phyloP scores from a whole-genome alignment of 805 yeast genomes.

The Teunomyces aglyptinius region DNA sequence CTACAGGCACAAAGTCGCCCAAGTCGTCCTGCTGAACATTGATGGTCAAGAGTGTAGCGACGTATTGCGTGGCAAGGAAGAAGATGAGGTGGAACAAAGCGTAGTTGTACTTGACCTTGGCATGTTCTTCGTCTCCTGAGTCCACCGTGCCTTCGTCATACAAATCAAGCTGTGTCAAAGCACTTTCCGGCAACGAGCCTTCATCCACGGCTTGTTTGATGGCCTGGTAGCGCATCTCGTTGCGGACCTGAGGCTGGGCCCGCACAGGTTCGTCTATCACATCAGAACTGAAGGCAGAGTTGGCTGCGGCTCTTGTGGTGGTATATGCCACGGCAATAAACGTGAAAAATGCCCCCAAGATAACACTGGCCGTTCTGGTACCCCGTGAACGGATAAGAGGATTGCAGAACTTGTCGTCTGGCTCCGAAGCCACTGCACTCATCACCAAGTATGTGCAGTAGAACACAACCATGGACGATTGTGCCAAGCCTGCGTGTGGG shows the following conservation, averaged over 20 bases:
- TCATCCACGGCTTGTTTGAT: constrained; percentile 92
- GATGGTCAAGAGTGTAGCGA: constrained; percentile 88
- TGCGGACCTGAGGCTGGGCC: constrained; percentile 47
- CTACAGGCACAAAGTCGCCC: constrained; percentile 94
- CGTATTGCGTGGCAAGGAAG: constrained; percentile 94
- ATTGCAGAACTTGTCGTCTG: constrained; percentile 89
- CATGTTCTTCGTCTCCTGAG: constrained; percentile 49
- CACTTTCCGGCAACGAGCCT: constrained; percentile 92
- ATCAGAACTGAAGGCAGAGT: constrained; percentile 42
- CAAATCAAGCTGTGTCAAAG: constrained; percentile 71
- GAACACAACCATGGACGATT: constrained; percentile 90
- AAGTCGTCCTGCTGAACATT: constrained; percentile 80
- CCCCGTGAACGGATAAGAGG: constrained; percentile 88
- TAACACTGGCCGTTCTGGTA: constrained; percentile 83
- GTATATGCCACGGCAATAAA: constrained; percentile 95
- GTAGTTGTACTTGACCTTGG: constrained; percentile 76
- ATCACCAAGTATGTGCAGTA: constrained; percentile 89
- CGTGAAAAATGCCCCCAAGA: constrained; percentile 90
- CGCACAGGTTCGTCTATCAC: constrained; percentile 26
- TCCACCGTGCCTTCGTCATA: constrained; percentile 42
- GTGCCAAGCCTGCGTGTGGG: constrained; percentile 95
- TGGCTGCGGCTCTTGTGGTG: constrained; percentile 92
- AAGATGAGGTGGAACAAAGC: constrained; percentile 86
- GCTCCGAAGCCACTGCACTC: constrained; percentile 94
- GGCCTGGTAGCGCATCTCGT: constrained; percentile 82